Percentiles rank a stretch among this genome's conserved stretches.
Evolutionary conservation across 2,329 filamentous ascomycete genomes (phyloP).

Genomic region (Colletotrichum noveboracense): DNA sequence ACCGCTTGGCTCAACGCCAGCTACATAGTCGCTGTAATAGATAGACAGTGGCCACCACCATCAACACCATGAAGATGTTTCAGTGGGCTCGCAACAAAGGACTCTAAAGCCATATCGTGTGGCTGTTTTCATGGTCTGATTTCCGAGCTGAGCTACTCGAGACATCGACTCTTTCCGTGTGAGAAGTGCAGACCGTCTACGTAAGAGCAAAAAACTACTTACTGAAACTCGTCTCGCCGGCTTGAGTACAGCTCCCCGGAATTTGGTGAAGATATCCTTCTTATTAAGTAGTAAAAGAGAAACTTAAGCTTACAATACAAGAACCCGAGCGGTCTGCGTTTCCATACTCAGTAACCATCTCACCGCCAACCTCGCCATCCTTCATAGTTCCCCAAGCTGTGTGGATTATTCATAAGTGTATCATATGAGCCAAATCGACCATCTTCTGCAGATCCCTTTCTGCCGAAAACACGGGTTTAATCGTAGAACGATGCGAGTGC

Average conservation of each 20-base stretch:
- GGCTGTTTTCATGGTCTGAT: background rate
- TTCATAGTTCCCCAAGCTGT: background rate
- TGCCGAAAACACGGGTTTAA: background rate
- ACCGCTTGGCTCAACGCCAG: too few relatives aligned
- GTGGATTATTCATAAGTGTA: background rate
- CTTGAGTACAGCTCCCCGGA: background rate
- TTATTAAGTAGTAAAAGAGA: background rate
- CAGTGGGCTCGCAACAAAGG: too few relatives aligned
- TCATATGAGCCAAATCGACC: background rate
- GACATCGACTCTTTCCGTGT: background rate
- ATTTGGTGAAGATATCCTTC: rapidly evolving
- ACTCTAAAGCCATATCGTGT: background rate
- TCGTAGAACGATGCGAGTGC: background rate
- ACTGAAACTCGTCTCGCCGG: too few relatives aligned
- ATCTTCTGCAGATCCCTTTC: background rate
- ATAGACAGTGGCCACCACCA: too few relatives aligned
- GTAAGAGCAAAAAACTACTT: too few relatives aligned
- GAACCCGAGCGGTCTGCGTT: background rate
- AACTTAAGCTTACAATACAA: background rate
- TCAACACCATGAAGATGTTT: too few relatives aligned
- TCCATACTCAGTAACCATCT: background rate
- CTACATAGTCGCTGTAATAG: too few relatives aligned
- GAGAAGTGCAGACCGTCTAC: background rate
- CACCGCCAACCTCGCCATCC: background rate
- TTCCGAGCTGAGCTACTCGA: background rate